Evolutionary conservation across 495 filamentous ascomycete genomes (phyloP), one percentile per base, ranked within the genome.

Genomic region (Gamarada debralockiae): DNA sequence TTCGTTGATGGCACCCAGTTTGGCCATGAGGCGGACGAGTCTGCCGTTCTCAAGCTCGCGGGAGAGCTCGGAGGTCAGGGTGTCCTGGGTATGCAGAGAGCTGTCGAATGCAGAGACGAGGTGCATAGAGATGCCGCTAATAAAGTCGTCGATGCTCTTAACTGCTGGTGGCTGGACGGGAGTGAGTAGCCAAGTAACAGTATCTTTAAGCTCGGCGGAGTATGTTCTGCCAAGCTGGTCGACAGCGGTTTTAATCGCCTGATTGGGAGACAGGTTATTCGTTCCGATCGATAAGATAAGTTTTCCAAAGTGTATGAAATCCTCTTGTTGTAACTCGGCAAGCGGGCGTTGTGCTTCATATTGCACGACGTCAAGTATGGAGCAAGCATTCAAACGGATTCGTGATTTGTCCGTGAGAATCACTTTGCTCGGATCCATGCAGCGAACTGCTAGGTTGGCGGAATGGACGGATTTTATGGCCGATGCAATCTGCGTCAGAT

Each of bases 31-130:
- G 36, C 93, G 86, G 44, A 89, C 81, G 3, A 96, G 65, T 10
- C 93, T 82, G n/a, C 84, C 89, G 58, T 97, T 97, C 60, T 97
- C 93, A 18, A 97, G 78, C 66, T 97, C 95, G 38, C 80, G 78
- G 52, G 73, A 77, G 24, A 98, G 79, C 27, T 86, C 78, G 12
- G 72, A 80, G 15, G 75, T 77, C 33, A 90, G 74, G 15, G 84
- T 81, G 64, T 97, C 93, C 45, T 87, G 79, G 43, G 82, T 72
- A 50, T 90, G 89, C 14, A 95, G 78, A 1, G 79, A 73, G 52
- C 77, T 82, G 68, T 97, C 88, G 58, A 90, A 83, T 13, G 80
- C 77, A 22, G 82, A 72, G 36, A 83, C 77, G 50, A 88, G 61
- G 56, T 97, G 86, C 9, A 75, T 74, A 3, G 90, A 81, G 52